Conservation (phyloP, 257 asterid genomes). For the Jaltomata sinuosa region DNA sequence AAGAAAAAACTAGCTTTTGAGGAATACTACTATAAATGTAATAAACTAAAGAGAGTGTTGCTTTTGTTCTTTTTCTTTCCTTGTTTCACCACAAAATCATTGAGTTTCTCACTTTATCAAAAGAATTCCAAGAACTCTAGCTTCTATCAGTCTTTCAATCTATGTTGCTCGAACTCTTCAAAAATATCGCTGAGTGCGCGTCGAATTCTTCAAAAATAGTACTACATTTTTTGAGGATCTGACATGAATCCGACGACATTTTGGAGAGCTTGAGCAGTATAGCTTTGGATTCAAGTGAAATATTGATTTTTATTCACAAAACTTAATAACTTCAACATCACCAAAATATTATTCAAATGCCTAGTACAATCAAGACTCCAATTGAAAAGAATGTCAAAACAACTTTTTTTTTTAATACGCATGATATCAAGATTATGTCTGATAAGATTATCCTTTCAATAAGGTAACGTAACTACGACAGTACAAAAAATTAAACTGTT, state of each 20-base stretch:
- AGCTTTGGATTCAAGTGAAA: background rate
- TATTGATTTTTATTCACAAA: background rate
- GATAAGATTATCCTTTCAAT: background rate
- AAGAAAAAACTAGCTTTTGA: background rate
- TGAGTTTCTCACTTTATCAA: background rate
- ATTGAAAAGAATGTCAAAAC: background rate
- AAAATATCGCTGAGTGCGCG: fast-evolving
- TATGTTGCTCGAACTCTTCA: background rate
- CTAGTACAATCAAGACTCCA: background rate
- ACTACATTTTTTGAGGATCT: fast-evolving
- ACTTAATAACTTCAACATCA: background rate
- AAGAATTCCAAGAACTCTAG: background rate
- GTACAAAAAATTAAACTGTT: background rate
- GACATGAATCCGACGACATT: background rate
- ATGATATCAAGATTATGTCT: background rate
- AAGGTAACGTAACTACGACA: background rate
- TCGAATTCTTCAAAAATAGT: fast-evolving
- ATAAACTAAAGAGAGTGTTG: background rate
- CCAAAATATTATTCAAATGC: background rate
- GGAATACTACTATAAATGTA: background rate
- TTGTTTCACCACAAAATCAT: background rate
- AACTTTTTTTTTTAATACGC: background rate
- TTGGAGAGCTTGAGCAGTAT: background rate
- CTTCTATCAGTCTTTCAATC: background rate
- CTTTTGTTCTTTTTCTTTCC: background rate